phyloP scores from a whole-genome alignment of 345 rosid genomes.

The Eucalyptus cloeziana region DNA sequence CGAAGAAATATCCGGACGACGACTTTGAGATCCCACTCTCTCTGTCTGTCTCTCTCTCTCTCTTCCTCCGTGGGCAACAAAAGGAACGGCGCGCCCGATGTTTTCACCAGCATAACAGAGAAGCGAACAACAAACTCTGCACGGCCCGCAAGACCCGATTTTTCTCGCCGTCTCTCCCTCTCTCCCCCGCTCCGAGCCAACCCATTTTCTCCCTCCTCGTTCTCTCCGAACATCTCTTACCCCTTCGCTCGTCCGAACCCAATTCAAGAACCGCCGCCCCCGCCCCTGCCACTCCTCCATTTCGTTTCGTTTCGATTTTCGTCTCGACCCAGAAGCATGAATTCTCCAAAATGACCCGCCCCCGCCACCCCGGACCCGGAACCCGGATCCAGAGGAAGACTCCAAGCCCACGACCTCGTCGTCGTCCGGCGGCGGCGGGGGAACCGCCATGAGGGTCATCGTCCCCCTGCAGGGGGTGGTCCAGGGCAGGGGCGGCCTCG shows the following conservation, averaged over 20 bases:
- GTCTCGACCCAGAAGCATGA: not conserved
- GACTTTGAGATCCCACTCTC: not conserved
- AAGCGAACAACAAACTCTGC: not conserved
- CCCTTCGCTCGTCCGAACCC: not conserved
- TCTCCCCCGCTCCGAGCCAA: constrained; percentile 7
- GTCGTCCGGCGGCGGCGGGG: constrained; percentile 31
- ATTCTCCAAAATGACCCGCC: constrained; percentile 42
- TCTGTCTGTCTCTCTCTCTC: not conserved
- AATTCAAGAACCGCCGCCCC: not conserved
- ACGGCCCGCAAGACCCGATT: not conserved
- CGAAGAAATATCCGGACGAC: not conserved
- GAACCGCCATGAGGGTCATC: constrained; percentile 84
- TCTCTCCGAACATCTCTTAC: not conserved
- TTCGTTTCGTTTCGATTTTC: not conserved
- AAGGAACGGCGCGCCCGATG: not conserved
- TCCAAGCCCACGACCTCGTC: not conserved
- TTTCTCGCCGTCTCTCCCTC: not conserved
- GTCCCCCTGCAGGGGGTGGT: constrained; percentile 92
- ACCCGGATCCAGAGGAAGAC: constrained; percentile 22
- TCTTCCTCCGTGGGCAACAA: not conserved
- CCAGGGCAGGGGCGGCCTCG: constrained; percentile 88
- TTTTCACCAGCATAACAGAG: not conserved
- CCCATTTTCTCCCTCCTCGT: not conserved
- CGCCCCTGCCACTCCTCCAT: not conserved
- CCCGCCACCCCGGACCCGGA: constrained; percentile 24